Evolutionary conservation across 352 stramenopile genomes (phyloP).

Genomic region (Phytopythium delawarense): DNA sequence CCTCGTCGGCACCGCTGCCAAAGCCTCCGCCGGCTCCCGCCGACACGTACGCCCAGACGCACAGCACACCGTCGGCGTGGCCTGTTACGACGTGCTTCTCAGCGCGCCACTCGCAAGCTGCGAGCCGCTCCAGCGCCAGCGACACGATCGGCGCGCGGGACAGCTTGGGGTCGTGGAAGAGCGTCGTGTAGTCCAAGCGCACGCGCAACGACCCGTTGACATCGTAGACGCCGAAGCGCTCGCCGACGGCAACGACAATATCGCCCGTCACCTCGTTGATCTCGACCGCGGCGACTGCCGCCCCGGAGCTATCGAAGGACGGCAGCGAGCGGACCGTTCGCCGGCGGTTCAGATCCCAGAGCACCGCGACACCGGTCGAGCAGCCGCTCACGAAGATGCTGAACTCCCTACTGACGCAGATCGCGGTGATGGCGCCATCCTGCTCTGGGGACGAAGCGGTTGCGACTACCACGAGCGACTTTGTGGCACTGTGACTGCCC

Average conservation of each 20-base stretch:
- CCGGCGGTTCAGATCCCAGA: constrained; percentile 74
- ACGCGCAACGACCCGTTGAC: constrained; percentile 58
- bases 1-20: constrained; percentile 3
- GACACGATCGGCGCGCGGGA: constrained; percentile 34
- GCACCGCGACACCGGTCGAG: constrained; percentile 38
- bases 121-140: constrained; percentile 43
- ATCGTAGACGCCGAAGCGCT: constrained; percentile 58
- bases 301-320: constrained; percentile 7
- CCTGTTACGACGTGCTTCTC: constrained; percentile 67
- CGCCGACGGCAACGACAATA: constrained; percentile 44
- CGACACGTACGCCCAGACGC: constrained; percentile 65
- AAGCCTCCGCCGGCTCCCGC: constrained; percentile 9
- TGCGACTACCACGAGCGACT: constrained; percentile 36
- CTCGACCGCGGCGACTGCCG: constrained; percentile 35
- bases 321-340: constrained; percentile 44
- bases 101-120: constrained; percentile 48
- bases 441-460: constrained; percentile 46
- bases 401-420: constrained; percentile 57
- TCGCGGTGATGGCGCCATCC: constrained; percentile 30
- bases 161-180: constrained; percentile 37
- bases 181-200: constrained; percentile 37
- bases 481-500: constrained; percentile 5
- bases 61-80: constrained; percentile 54
- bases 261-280: constrained; percentile 70
- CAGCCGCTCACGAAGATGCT: constrained; percentile 67